Evolutionary conservation across 2,329 filamentous ascomycete genomes (phyloP).

Genomic region (Sphaceloma murrayae): DNA sequence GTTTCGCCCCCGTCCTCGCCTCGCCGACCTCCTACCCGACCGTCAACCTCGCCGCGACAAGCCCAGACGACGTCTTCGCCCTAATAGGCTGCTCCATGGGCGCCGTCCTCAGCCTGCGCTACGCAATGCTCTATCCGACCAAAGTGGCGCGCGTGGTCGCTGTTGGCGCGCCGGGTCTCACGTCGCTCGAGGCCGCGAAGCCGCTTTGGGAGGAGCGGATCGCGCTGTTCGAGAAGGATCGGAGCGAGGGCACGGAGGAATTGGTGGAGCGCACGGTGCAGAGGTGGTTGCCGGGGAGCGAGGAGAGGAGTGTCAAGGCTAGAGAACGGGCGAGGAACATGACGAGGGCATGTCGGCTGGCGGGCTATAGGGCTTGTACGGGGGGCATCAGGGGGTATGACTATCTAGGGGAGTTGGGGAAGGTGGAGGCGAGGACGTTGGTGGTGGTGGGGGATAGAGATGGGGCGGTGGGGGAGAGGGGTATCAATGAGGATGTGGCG

Average conservation of each 20-base stretch:
- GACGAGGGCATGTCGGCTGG: slow-evolving; percentile 21
- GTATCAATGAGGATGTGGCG: slow-evolving; percentile 22
- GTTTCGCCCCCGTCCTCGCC: slow-evolving; percentile 14
- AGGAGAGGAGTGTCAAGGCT: slow-evolving; percentile 19
- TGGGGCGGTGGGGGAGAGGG: slow-evolving; percentile 18
- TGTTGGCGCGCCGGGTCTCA: slow-evolving; percentile 24
- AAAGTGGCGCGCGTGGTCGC: slow-evolving; percentile 22
- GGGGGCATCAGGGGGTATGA: slow-evolving; percentile 25
- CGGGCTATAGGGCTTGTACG: slow-evolving; percentile 24
- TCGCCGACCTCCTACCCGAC: neutral
- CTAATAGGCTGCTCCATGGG: slow-evolving; percentile 26
- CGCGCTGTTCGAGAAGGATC: slow-evolving; percentile 21
- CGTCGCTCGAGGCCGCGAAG: slow-evolving; percentile 19
- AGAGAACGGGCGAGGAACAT: slow-evolving; percentile 21
- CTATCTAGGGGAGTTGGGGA: slow-evolving; percentile 20
- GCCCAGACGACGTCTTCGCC: slow-evolving; percentile 19
- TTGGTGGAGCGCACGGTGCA: slow-evolving; percentile 22
- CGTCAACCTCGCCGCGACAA: slow-evolving; percentile 14
- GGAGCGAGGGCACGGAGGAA: slow-evolving; percentile 16
- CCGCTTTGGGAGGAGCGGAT: slow-evolving; percentile 24
- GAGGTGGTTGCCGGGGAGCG: slow-evolving; percentile 23
- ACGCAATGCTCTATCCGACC: slow-evolving; percentile 23
- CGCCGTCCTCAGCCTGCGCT: slow-evolving; percentile 24
- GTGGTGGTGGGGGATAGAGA: slow-evolving; percentile 24
- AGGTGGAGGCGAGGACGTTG: slow-evolving; percentile 20